These are phyloP conservation scores for Blastomyces parvus DNA, from an alignment of 2,329 filamentous ascomycete species.

Conservation along the genomic window DNA sequence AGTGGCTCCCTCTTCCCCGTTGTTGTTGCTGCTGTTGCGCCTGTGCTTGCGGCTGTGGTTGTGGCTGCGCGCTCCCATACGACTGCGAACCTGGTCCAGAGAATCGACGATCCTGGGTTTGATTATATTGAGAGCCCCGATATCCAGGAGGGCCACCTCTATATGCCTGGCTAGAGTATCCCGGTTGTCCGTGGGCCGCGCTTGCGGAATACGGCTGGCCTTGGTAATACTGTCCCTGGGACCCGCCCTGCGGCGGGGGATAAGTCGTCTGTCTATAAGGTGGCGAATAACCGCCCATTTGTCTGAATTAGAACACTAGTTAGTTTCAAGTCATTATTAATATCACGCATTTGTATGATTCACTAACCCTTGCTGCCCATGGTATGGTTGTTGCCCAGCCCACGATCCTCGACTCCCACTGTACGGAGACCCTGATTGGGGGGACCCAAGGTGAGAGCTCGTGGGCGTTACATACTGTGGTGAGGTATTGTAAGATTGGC, in stretches of 20 bases:
- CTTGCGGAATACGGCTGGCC: slow-evolving; percentile 46
- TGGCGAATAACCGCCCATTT: slow-evolving; percentile 50
- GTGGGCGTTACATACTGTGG: slow-evolving; percentile 48
- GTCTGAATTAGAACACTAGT: slow-evolving; percentile 23
- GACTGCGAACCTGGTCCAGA: slow-evolving; percentile 40
- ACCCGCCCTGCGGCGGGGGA: slow-evolving; percentile 41
- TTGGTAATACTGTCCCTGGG: slow-evolving; percentile 49
- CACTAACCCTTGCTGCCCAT: slow-evolving; percentile 44
- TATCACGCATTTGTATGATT: slow-evolving; percentile 5
- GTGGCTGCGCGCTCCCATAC: slow-evolving; percentile 28
- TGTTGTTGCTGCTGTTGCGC: slow-evolving; percentile 21
- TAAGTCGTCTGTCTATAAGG: slow-evolving; percentile 51
- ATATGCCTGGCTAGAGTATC: slow-evolving; percentile 39
- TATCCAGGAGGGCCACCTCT: slow-evolving; percentile 48
- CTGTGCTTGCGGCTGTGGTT: background rate
- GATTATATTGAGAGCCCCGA: slow-evolving; percentile 50
- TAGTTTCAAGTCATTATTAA: slow-evolving; percentile 20
- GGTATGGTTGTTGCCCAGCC: slow-evolving; percentile 36
- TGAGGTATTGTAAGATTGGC: slow-evolving; percentile 47
- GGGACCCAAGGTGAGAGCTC: slow-evolving; percentile 50
- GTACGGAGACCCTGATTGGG: slow-evolving; percentile 54
- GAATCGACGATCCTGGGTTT: slow-evolving; percentile 37
- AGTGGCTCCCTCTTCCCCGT: slow-evolving; percentile 50
- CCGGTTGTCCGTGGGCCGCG: slow-evolving; percentile 48
- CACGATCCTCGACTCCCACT: slow-evolving; percentile 46